phyloP scores from a whole-genome alignment of 176 grass and related monocot species.

The Carex cristatella region DNA sequence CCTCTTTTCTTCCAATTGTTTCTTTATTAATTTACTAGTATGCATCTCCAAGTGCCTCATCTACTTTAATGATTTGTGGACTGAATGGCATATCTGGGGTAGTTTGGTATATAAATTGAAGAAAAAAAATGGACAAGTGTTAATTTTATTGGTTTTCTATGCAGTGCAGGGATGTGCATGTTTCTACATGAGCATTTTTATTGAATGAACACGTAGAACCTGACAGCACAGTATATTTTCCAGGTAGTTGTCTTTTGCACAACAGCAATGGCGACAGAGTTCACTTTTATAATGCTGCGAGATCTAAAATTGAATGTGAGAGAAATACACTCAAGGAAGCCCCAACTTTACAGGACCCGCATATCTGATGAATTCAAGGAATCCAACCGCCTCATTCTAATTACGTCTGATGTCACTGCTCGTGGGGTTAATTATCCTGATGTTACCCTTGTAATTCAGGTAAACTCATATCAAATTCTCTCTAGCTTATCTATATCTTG shows the following conservation, averaged over 20 bases:
- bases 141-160: not conserved
- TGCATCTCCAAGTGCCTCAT: not conserved
- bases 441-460: conserved; percentile 91
- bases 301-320: conserved; percentile 85
- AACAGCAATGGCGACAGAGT: conserved; percentile 80
- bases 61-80: not conserved
- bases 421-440: conserved; percentile 86
- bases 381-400: conserved; percentile 63
- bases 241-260: conserved; percentile 92
- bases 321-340: conserved; percentile 93
- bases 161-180: not conserved
- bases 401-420: conserved; percentile 84
- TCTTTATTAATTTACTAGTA: not conserved
- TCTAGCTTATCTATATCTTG: not conserved
- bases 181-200: not conserved
- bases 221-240: not conserved
- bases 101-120: not conserved
- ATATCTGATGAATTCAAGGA: conserved; percentile 84
- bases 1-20: not conserved
- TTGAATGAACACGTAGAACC: not conserved
- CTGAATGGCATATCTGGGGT: not conserved
- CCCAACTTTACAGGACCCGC: conserved; percentile 77
- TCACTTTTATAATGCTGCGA: conserved; percentile 79
- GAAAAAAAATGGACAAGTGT: not conserved
- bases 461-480: conserved; percentile 11